A percentile compares a stretch with the other conserved stretches of the same genome.
Evolutionary conservation across 108 stramenopile genomes (phyloP).

Genomic region (Schizochytrium sp.): DNA sequence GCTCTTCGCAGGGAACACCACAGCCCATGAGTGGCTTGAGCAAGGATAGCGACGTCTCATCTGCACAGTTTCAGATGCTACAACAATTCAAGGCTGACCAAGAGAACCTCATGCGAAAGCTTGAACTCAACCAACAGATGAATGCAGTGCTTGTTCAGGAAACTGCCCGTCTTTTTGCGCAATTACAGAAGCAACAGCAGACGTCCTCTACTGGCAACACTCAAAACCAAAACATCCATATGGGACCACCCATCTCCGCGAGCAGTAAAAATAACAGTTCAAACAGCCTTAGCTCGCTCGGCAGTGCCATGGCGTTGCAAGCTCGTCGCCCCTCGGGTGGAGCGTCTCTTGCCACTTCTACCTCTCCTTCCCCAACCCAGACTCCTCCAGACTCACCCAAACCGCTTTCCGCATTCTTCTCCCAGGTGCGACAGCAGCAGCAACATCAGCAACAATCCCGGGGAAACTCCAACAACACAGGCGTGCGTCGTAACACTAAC

Average conservation of each 20-base stretch:
- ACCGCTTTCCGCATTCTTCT: conserved; percentile 17
- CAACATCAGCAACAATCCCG: neutral
- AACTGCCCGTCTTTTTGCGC: conserved; percentile 30
- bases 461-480: neutral
- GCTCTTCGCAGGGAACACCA: neutral
- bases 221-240: neutral
- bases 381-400: neutral
- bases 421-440: neutral
- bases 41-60: neutral
- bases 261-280: too few relatives aligned
- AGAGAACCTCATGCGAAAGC: conserved; percentile 34
- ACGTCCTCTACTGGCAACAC: neutral
- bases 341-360: conserved; percentile 1
- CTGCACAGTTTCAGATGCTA: conserved; percentile 4
- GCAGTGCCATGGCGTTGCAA: neutral
- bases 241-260: too few relatives aligned
- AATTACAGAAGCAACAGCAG: conserved; percentile 22
- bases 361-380: neutral
- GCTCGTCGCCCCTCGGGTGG: neutral
- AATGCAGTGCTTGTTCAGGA: conserved; percentile 9
- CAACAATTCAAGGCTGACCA: conserved; percentile 30
- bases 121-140: conserved; percentile 35
- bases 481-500: too few relatives aligned
- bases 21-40: neutral
- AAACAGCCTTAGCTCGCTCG: too few relatives aligned